Percentiles rank a stretch among this genome's conserved stretches.
Conservation (phyloP, 257 asterid genomes). For the Nicotiana otophora region DNA sequence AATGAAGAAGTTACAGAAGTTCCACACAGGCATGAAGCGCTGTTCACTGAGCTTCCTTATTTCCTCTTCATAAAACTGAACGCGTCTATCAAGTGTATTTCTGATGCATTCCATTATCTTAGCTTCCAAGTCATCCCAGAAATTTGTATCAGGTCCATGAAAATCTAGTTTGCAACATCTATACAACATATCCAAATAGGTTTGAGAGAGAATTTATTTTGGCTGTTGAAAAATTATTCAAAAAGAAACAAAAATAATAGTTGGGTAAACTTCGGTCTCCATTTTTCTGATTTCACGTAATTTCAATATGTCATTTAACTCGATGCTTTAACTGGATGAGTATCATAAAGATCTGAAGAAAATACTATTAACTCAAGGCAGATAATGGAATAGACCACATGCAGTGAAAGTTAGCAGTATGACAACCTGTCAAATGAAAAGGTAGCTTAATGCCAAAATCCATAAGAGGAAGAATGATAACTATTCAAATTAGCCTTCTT, state of each 20-base stretch:
- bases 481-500: background rate
- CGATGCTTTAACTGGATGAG: background rate
- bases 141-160: constrained; percentile 75
- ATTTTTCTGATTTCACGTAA: background rate
- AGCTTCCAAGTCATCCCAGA: constrained; percentile 91
- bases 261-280: background rate
- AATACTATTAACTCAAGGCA: background rate
- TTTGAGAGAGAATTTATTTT: background rate
- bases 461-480: background rate
- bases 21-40: constrained; percentile 95
- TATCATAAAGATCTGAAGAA: background rate
- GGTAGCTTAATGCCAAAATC: background rate
- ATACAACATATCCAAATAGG: constrained; percentile 22
- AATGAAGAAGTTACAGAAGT: constrained; percentile 92
- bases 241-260: background rate
- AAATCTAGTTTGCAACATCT: constrained; percentile 97
- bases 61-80: constrained; percentile 96
- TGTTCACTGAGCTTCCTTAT: constrained; percentile 97
- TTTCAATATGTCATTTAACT: background rate
- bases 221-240: background rate
- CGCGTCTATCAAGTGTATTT: constrained; percentile 88
- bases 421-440: background rate
- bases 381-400: background rate
- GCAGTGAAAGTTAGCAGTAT: background rate
- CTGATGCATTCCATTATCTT: constrained; percentile 82